These are phyloP conservation scores for Asterophora parasitica DNA, from an alignment of 768 basidiomycete genomes.

Conservation along the genomic window DNA sequence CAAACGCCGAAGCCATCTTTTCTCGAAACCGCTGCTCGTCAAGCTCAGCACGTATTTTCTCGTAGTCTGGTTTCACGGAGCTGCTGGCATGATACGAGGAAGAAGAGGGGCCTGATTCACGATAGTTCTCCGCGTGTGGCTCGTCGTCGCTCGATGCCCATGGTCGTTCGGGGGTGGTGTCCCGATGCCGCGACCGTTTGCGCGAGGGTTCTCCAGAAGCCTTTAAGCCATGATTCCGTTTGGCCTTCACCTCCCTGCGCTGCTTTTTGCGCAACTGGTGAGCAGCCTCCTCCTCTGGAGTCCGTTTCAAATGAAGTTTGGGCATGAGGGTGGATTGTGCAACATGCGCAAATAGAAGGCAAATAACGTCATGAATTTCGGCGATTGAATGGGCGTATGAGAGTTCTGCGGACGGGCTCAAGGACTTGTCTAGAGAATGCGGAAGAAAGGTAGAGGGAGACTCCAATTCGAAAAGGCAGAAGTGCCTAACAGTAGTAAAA, in stretches of 20 bases:
- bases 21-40: conserved; percentile 68
- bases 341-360: conserved; percentile 12
- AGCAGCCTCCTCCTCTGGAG: conserved; percentile 53
- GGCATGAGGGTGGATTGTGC: conserved; percentile 26
- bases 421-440: conserved; percentile 63
- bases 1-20: conserved; percentile 68
- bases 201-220: conserved; percentile 2
- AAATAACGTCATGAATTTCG: conserved; percentile 15
- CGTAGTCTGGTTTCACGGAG: conserved; percentile 36
- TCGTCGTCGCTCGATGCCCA: conserved; percentile 50
- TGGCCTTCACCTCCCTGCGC: conserved; percentile 30
- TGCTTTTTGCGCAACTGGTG: conserved; percentile 34
- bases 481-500: conserved; percentile 47
- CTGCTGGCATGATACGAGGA: conserved; percentile 18
- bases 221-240: conserved; percentile 22
- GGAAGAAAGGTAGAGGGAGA: conserved; percentile 70
- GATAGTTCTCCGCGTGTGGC: conserved; percentile 8
- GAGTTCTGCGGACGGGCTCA: conserved; percentile 49
- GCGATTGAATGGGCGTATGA: conserved; percentile 30
- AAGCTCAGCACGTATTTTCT: conserved; percentile 44
- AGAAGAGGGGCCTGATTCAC: conserved; percentile 17
- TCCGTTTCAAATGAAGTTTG: conserved; percentile 60
- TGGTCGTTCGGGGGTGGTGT: conserved; percentile 31
- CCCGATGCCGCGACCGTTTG: conserved; percentile 23
- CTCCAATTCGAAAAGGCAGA: conserved; percentile 65